Base-by-base conservation (phyloP, 805 yeast species). In the Starmerella potacharoeniae region DNA sequence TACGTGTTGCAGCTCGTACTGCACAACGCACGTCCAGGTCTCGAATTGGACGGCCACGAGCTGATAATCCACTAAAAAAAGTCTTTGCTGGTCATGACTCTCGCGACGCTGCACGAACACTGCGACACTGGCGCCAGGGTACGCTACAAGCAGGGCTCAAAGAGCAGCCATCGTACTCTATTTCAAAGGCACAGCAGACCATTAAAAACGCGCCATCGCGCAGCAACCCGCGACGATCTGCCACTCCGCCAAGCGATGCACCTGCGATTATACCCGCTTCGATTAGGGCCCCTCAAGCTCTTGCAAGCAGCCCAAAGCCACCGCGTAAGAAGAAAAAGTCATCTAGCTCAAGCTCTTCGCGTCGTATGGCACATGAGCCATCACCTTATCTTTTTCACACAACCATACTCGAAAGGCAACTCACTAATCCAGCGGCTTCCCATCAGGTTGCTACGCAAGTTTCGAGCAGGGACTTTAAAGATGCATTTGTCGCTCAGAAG, bases 1-100 rank as follows among this genome's bases (percentile, higher is more conserved):
- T 55, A 2, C 51, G 51, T 4, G 36, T 57, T 4, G 60, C 60
- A 17, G 60, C 58, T 8, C 51, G 60, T 5, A 57, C 60, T 10
- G 58, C 60, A 10, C 29, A 42, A 13, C 31, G 39, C 17, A 36
- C 53, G 5, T 34, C 46, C 6, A n/a, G n/a, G 10, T 35, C 50
- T 17, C 22, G 17, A 36, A 22, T 11, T 34, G 22, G 35, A 33
- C 29, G 40, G 16, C 40, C 40, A 5, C 39, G 49, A 22, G 14
- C 11, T 9, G 58, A 55, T 28, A 35, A 46, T 14, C 55, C 55
- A 2, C 11, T 29, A 5, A 55, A 30, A 7, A 51, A 55, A 29
- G 30, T 49, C 14, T 36, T 55, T 41, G 49, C 51, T 7, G 51
- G 58, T 5, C 6, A 34, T 9, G 35, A 35, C 17, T 43, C 50